A percentile compares a stretch with the other conserved stretches of the same genome.
Evolutionary conservation across 371 early-diverging fungal genomes (phyloP).

Genomic region (Mucor plumbeus): DNA sequence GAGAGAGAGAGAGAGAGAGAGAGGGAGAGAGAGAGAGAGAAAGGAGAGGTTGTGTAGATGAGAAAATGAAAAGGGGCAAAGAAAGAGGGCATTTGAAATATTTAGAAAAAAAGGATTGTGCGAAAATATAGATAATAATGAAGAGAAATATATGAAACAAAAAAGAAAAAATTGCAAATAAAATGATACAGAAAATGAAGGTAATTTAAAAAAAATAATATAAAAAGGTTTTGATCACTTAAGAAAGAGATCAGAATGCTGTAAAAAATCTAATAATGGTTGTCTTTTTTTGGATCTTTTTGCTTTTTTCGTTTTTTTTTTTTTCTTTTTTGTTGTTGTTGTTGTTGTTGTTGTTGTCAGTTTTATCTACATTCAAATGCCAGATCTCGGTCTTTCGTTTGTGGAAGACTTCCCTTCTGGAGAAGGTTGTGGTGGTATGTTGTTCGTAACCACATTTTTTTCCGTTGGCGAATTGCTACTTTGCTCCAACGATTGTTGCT

Average conservation of each 20-base stretch:
- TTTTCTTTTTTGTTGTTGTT: no score
- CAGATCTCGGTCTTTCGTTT: conserved; percentile 20
- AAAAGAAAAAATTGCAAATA: conserved; percentile 5
- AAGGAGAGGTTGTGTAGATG: no score
- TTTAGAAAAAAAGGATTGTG: not conserved
- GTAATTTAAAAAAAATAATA: not conserved
- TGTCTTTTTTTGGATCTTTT: not conserved
- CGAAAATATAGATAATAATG: not conserved
- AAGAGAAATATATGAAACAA: not conserved
- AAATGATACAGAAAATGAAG: conserved; percentile 5
- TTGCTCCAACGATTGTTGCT: not conserved
- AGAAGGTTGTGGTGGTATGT: conserved; percentile 23
- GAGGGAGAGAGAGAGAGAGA: no score
- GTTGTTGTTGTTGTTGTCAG: no score
- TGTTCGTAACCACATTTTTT: conserved; percentile 7
- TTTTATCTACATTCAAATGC: conserved; percentile 13
- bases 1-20: no score
- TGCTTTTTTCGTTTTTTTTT: no score
- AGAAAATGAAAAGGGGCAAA: not conserved
- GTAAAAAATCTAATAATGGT: not conserved
- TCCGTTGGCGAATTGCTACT: not conserved
- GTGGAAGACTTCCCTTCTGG: conserved; percentile 19
- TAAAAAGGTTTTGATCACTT: not conserved
- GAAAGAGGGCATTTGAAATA: no score
- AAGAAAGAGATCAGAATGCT: not conserved